phyloP scores from a whole-genome alignment of 2,329 filamentous ascomycete species.

The Exutisphaerella laricina region DNA sequence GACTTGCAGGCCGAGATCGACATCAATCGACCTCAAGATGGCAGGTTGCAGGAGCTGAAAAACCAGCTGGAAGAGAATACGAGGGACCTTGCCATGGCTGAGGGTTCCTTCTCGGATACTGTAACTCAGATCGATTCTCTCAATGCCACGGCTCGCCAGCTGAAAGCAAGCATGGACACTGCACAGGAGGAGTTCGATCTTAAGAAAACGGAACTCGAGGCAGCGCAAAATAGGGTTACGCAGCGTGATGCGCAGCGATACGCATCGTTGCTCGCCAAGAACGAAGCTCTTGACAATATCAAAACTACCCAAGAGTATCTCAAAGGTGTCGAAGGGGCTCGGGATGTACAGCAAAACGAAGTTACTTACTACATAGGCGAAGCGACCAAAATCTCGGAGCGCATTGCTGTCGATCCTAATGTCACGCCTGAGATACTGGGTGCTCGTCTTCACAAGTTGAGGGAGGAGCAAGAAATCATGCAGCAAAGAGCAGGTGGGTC shows the following conservation, averaged over 20 bases:
- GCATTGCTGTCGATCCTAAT: slow-evolving; percentile 28
- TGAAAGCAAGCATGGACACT: slow-evolving; percentile 32
- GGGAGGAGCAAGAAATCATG: slow-evolving; percentile 22
- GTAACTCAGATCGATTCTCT: slow-evolving; percentile 40
- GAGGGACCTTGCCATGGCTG: slow-evolving; percentile 40
- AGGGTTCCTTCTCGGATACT: slow-evolving; percentile 47
- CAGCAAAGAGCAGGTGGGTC: slow-evolving; percentile 30
- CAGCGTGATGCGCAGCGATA: slow-evolving; percentile 32
- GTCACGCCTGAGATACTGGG: slow-evolving; percentile 32
- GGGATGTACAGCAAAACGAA: slow-evolving; percentile 25
- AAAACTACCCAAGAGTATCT: slow-evolving; percentile 31
- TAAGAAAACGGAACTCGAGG: slow-evolving; percentile 23
- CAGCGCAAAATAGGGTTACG: slow-evolving; percentile 30
- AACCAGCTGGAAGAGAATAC: slow-evolving; percentile 52
- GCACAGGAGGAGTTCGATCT: slow-evolving; percentile 27
- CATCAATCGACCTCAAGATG: slow-evolving; percentile 57
- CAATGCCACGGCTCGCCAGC: slow-evolving; percentile 31
- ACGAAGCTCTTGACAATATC: slow-evolving; percentile 36
- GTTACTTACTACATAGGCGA: slow-evolving; percentile 24
- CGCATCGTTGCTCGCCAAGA: slow-evolving; percentile 39
- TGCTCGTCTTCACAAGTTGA: slow-evolving; percentile 3
- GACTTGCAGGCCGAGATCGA: slow-evolving; percentile 63
- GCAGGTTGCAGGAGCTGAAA: slow-evolving; percentile 41
- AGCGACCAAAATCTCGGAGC: slow-evolving; percentile 22
- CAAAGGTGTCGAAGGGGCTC: slow-evolving; percentile 25